phyloP scores from a whole-genome alignment of 208 protist genomes.

The Trypanosoma brucei region DNA sequence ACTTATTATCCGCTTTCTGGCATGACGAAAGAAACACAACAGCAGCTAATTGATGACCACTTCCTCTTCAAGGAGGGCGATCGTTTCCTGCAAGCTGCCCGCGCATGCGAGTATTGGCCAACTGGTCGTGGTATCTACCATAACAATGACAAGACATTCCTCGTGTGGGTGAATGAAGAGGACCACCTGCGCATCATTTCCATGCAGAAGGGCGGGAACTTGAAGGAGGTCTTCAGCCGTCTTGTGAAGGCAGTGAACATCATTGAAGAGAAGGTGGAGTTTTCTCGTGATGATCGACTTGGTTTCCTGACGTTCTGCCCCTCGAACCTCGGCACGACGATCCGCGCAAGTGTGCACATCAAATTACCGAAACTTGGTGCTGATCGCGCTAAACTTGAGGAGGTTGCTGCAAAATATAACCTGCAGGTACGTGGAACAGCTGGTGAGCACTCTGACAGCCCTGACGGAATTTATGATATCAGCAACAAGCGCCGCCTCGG shows the following conservation, averaged over 20 bases:
- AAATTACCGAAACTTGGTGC: conserved; percentile 35
- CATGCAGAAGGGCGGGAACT: conserved; percentile 53
- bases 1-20: conserved; percentile 42
- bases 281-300: conserved; percentile 37
- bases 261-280: conserved; percentile 33
- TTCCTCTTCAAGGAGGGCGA: conserved; percentile 69
- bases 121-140: conserved; percentile 55
- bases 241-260: conserved; percentile 26
- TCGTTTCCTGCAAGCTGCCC: conserved; percentile 43
- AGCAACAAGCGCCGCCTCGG: conserved; percentile 53
- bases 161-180: conserved; percentile 63
- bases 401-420: conserved; percentile 33
- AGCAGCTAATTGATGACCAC: conserved; percentile 46
- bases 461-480: conserved; percentile 42
- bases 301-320: conserved; percentile 49
- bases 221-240: conserved; percentile 43
- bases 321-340: conserved; percentile 47
- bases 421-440: conserved; percentile 44
- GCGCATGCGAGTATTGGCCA: conserved; percentile 54
- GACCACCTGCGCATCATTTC: conserved; percentile 60
- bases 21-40: conserved; percentile 42
- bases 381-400: conserved; percentile 36
- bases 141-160: conserved; percentile 56
- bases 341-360: conserved; percentile 41
- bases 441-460: conserved; percentile 42